These are phyloP conservation scores for Coix lacrymajobi DNA, from an alignment of 176 grass and related monocot species.

Conservation along the genomic window DNA sequence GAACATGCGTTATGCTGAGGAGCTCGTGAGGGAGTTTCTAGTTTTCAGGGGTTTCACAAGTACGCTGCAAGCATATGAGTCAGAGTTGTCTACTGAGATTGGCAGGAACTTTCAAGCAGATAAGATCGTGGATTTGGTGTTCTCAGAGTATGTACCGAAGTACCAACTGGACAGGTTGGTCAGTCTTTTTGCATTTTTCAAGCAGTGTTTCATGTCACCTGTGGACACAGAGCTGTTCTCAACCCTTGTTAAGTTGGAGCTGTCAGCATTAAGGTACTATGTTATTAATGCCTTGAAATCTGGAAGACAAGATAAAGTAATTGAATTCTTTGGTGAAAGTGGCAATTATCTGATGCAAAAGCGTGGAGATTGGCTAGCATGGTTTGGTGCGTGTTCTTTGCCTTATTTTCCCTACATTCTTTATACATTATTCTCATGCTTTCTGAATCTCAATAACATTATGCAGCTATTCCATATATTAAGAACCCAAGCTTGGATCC, in stretches of 20 bases:
- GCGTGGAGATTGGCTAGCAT: conserved; percentile 78
- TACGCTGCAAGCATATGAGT: conserved; percentile 71
- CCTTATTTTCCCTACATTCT: conserved; percentile 13
- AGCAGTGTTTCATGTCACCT: conserved; percentile 80
- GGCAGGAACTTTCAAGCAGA: conserved; percentile 88
- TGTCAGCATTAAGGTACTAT: conserved; percentile 72
- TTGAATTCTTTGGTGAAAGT: conserved; percentile 61
- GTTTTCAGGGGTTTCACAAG: conserved; percentile 84
- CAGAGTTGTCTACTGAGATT: conserved; percentile 73
- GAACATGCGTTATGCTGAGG: conserved; percentile 85
- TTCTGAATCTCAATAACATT: conserved; percentile 32
- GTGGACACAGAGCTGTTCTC: conserved; percentile 54
- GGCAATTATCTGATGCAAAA: conserved; percentile 68
- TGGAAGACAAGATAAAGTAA: conserved; percentile 72
- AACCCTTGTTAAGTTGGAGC: conserved; percentile 68
- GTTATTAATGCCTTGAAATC: conserved; percentile 80
- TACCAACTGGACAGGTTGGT: conserved; percentile 74
- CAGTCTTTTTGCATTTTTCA: conserved; percentile 65
- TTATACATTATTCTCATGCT: conserved; percentile 14
- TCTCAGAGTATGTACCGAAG: conserved; percentile 74
- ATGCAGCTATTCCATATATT: conserved; percentile 92
- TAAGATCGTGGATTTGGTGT: conserved; percentile 84
- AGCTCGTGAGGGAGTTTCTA: conserved; percentile 82
- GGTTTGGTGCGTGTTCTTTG: conserved; percentile 69
- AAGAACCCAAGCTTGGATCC: conserved; percentile 83